phyloP scores from a whole-genome alignment of 2,329 filamentous ascomycete species.

The Sclerotinia sclerotiorum region DNA sequence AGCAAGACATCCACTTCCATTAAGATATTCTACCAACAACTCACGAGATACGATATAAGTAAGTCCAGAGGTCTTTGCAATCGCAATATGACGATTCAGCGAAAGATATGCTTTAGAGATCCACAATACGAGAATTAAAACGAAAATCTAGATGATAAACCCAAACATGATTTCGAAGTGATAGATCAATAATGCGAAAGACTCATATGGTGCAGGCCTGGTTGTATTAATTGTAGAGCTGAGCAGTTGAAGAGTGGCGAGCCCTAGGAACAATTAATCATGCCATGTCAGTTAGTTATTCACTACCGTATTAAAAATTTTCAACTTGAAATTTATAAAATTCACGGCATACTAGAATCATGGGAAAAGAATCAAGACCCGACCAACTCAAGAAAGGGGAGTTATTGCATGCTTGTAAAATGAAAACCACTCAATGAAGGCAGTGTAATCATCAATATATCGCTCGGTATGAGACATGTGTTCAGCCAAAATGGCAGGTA shows the following conservation, averaged over 20 bases:
- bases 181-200: not conserved
- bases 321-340: not conserved
- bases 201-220: too few species aligned
- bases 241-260: not conserved
- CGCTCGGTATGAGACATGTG: not conserved
- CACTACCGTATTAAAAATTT: not conserved
- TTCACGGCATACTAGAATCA: not conserved
- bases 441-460: not conserved
- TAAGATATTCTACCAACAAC: not conserved
- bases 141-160: not conserved
- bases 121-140: conserved; percentile 1
- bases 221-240: not conserved
- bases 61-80: not conserved
- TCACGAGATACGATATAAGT: not conserved
- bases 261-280: not conserved
- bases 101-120: not conserved
- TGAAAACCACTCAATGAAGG: too few species aligned
- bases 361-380: not conserved
- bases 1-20: not conserved
- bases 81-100: not conserved
- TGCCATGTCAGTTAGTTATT: not conserved
- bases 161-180: not conserved
- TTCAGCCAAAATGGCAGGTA: not conserved
- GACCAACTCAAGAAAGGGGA: not conserved
- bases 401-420: not conserved